Base-by-base conservation (phyloP, 2,329 filamentous ascomycete species). In the Diaporthe humulicola region DNA sequence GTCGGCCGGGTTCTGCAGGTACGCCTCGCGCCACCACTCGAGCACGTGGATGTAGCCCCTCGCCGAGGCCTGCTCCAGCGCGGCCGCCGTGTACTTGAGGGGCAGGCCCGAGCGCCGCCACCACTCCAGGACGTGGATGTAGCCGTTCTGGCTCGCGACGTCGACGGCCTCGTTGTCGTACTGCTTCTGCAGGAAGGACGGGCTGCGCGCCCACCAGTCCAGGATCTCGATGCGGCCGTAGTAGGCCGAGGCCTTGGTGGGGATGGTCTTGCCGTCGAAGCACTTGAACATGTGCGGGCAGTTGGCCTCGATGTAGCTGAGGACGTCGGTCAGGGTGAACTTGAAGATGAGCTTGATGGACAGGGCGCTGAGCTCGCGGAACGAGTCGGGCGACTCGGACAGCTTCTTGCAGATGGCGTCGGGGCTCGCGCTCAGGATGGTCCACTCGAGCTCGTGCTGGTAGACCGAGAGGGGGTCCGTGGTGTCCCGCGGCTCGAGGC, bases 271-370 rank as follows among this genome's bases (percentile, higher is more conserved):
- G 60, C 94, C 94, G 81, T 96, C 96, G 40, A 96, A 97, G 3
- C 93, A 92, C 89, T 93, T 95, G 85, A 97, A 97, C 4, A 98
- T 90, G 75, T 97, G 88, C 6, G 88, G 89, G 15, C 89, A 87
- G 78, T 92, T 92, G 58, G 85, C 84, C 76, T 91, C 90, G 77
- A 92, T 85, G 78, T 90, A 95, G 2, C 90, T 90, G 45, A 98
- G 90, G 4, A 98, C 91, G 17, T 94, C 91, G 22, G 93, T 93
- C 78, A 96, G 92, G 56, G 93, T 94, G 82, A 98, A 98, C 78
- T 97, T 95, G 86, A 98, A 95, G 78, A 98, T 95, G 54, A 98
- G 90, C 80, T 96, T 95, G 76, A 97, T 94, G 50, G 94, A 94
- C 1, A 97, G 87, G 3, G 93, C 93, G 0, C 95, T 97, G 17